Conservation (phyloP, 108 stramenopile species). For the Chaetoceros muelleri region DNA sequence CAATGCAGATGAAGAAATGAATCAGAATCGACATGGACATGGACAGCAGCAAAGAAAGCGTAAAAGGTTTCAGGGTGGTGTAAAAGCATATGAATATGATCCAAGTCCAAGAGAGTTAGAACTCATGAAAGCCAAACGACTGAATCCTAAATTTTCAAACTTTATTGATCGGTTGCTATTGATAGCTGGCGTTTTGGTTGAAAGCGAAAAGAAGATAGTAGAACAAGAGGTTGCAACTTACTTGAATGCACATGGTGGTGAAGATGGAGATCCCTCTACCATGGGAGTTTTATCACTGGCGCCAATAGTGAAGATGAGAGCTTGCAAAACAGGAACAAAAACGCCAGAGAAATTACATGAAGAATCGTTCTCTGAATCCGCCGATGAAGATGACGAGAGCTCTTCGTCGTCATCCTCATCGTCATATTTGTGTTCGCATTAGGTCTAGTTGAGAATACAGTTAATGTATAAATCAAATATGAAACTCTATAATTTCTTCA, state of each 20-base stretch:
- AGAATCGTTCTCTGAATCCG: too few relatives aligned
- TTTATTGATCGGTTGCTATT: conserved; percentile 62
- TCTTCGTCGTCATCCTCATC: too few relatives aligned
- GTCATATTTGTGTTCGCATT: too few relatives aligned
- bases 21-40: too few relatives aligned
- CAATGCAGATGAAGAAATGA: conserved; percentile 16
- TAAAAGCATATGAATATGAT: conserved; percentile 4
- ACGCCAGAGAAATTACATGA: too few relatives aligned
- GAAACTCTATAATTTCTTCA: too few relatives aligned
- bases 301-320: not conserved
- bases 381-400: too few relatives aligned
- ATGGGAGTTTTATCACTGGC: not conserved
- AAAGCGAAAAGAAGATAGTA: not conserved
- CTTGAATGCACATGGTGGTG: not conserved
- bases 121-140: conserved; percentile 15
- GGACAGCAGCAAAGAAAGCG: conserved; percentile 8
- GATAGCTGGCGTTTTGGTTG: conserved; percentile 43
- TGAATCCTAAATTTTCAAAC: conserved; percentile 40
- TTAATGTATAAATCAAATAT: too few relatives aligned
- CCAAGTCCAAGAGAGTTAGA: conserved; percentile 25
- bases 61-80: conserved; percentile 2
- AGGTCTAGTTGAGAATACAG: too few relatives aligned
- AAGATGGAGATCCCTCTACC: not conserved
- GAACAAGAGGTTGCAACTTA: not conserved
- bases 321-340: too few relatives aligned